These are phyloP conservation scores for Circinella minor DNA, from an alignment of 371 early-diverging fungal species.

Conservation along the genomic window DNA sequence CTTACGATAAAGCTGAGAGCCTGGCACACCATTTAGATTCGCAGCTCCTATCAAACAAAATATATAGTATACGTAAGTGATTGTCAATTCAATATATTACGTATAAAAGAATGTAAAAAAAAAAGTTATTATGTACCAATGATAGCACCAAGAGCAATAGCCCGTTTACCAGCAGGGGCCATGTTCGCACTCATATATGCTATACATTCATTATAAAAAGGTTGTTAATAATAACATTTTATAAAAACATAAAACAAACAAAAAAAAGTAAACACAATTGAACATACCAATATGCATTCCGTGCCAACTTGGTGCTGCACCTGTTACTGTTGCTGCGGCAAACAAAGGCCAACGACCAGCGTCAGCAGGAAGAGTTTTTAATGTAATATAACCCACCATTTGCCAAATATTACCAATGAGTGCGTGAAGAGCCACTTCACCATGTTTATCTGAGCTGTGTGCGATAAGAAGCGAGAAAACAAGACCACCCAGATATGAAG, in stretches of 20 bases:
- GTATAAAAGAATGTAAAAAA: too few species aligned
- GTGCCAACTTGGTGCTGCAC: conserved; percentile 43
- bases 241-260: too few species aligned
- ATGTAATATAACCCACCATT: conserved; percentile 41
- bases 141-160: conserved; percentile 50
- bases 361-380: conserved; percentile 47
- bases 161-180: conserved; percentile 53
- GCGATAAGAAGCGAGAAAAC: conserved; percentile 50
- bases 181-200: conserved; percentile 56
- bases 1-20: conserved; percentile 26
- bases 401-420: conserved; percentile 40
- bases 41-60: conserved; percentile 15
- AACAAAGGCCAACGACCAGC: conserved; percentile 47
- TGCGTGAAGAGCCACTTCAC: conserved; percentile 51
- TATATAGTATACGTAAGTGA: too few species aligned
- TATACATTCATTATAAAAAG: not conserved
- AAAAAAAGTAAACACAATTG: not conserved
- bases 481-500: conserved; percentile 47
- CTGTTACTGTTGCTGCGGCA: conserved; percentile 34
- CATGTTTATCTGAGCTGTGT: conserved; percentile 44
- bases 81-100: too few species aligned
- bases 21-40: conserved; percentile 39
- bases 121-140: too few species aligned
- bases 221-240: too few species aligned
- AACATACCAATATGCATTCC: conserved; percentile 40